phyloP scores from a whole-genome alignment of 2,329 filamentous ascomycete genomes.

The Arthroderma sp. region DNA sequence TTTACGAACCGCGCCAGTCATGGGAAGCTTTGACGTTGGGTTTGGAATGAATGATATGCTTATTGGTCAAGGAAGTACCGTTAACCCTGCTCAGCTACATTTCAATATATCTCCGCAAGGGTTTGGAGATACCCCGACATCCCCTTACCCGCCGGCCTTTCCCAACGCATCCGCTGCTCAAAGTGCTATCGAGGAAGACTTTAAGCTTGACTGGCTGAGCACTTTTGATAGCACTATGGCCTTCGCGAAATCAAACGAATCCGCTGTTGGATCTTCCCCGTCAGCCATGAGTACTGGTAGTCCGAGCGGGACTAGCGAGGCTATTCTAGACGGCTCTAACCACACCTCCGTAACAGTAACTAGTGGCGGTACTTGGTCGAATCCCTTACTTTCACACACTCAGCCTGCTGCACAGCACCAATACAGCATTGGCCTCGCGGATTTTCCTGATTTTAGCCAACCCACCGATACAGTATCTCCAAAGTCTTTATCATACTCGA shows the following conservation, averaged over 20 bases:
- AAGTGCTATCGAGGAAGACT: conserved; percentile 52
- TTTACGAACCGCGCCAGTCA: conserved; percentile 65
- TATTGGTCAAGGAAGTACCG: conserved; percentile 50
- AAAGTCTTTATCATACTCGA: conserved; percentile 65
- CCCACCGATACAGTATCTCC: conserved; percentile 62
- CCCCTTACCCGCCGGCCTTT: conserved; percentile 29
- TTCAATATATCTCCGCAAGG: conserved; percentile 54
- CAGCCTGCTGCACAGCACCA: conserved; percentile 48
- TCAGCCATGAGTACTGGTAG: conserved; percentile 92
- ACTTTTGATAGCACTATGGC: conserved; percentile 68
- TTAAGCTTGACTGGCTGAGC: conserved; percentile 72
- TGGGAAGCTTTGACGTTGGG: conserved; percentile 51
- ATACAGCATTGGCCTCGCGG: conserved; percentile 48
- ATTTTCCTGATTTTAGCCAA: conserved; percentile 63
- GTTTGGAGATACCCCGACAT: conserved; percentile 29
- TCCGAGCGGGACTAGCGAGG: conserved; percentile 79
- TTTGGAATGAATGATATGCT: conserved; percentile 58
- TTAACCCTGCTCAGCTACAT: conserved; percentile 46
- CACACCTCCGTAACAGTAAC: conserved; percentile 39
- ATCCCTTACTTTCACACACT: conserved; percentile 55
- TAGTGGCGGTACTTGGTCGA: conserved; percentile 53
- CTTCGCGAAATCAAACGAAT: conserved; percentile 57
- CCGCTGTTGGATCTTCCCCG: conserved; percentile 79
- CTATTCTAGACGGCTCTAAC: conserved; percentile 69
- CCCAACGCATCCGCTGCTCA: conserved; percentile 38